phyloP scores from a whole-genome alignment of 352 stramenopile species.

The Phytophthora citricola region DNA sequence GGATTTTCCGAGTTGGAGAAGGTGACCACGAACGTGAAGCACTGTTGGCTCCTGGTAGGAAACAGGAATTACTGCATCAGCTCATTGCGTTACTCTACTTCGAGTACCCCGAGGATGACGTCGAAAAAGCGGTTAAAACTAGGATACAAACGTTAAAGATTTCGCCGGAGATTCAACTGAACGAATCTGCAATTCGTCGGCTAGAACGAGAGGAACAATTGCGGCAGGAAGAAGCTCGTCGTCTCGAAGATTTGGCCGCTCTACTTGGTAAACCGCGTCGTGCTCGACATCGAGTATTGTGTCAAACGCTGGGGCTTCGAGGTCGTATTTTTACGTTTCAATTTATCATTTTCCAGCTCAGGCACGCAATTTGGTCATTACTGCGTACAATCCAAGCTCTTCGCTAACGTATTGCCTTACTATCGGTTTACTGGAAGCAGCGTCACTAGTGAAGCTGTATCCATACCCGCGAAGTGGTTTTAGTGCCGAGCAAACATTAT shows the following conservation, averaged over 20 bases:
- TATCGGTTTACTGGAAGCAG: constrained; percentile 53
- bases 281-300: constrained; percentile 56
- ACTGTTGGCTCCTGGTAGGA: constrained; percentile 57
- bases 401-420: constrained; percentile 48
- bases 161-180: constrained; percentile 53
- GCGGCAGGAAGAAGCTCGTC: constrained; percentile 54
- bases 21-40: constrained; percentile 38
- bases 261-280: constrained; percentile 57
- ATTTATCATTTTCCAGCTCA: constrained; percentile 70
- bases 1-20: constrained; percentile 45
- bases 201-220: constrained; percentile 62
- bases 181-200: constrained; percentile 47
- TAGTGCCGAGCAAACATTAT: constrained; percentile 52
- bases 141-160: constrained; percentile 40
- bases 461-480: constrained; percentile 52
- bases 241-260: constrained; percentile 48
- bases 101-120: constrained; percentile 41
- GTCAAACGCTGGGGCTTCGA: constrained; percentile 37
- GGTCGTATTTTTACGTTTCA: constrained; percentile 57
- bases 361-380: constrained; percentile 57
- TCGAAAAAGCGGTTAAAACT: neutral
- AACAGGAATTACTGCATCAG: constrained; percentile 57
- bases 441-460: constrained; percentile 42
- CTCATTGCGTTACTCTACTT: constrained; percentile 73
- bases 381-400: constrained; percentile 56